Evolutionary conservation across 768 basidiomycete genomes (phyloP), one percentile per base, ranked within the genome.

Genomic region (Cyclocybe cylindracea): DNA sequence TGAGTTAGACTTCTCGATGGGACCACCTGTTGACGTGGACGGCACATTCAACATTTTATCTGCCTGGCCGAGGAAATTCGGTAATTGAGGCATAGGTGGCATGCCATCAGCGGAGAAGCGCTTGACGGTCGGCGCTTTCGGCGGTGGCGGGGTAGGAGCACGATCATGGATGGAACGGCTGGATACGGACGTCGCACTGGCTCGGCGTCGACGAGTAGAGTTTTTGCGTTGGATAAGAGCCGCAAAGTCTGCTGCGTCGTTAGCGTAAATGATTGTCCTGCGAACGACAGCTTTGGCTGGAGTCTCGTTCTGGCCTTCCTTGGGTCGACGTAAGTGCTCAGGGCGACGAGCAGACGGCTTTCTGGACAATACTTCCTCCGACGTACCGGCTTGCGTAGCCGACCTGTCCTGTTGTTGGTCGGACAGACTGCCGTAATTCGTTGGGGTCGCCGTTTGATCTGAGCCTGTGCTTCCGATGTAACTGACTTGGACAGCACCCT

Each of bases 121-220:
- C 55, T 78, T 79, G 32, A 67, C 56, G 14, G 70, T 66, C 42
- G 77, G 73, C 4, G 80, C 71, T 56, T 81, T 81, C 10, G 87
- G 84, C 32, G 91, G 91, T 13, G 91, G 91, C n/a, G 91, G 91
- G 7, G 91, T 93, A 9, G 90, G 91, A 10, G 74, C 86, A 46
- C 91, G 86, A 58, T 93, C 91, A 58, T 89, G 85, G 29, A 91
- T 76, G 39, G 91, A 91, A 50, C 86, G 84, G 58, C 71, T 81
- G 0, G 90, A 92, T 13, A 77, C 71, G 10, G 81, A 84, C 11
- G 69, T 68, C 9, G 77, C 75, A 56, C 91, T 89, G 13, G 77
- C 75, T 48, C 87, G 79, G 37, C 85, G 83, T 40, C 85, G 83
- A 44, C 82, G 82, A 18, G 72, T 64, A 33, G 86, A 79, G 24